Evolutionary conservation across 1,284 basidiomycete genomes (phyloP), one percentile per base, ranked within the genome.

Genomic region (Malassezia slooffiae): DNA sequence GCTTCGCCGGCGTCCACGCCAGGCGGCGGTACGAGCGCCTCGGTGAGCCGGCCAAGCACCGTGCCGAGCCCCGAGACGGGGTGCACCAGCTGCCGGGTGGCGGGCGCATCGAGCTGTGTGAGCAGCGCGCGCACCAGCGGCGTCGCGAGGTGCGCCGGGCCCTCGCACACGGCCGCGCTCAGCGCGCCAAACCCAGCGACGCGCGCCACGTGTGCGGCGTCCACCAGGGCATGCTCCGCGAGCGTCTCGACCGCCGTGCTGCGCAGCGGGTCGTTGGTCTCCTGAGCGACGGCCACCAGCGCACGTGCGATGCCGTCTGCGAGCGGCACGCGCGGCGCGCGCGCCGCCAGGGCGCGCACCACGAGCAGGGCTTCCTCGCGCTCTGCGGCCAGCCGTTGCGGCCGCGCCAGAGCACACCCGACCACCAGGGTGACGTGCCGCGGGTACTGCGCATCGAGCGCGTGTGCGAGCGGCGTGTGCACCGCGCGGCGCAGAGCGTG

Each of bases 281-380:
- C 85, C 66, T 97, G 90, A 0, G 89, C 87, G 4, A 91, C 79
- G n/a, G 88, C 83, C 36, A 95, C 81, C 9, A 97, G 72, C 2
- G 86, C 82, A 24, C 93, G 79, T 2, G 65, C 44, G 4, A 82
- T 47, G 8, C 57, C 54, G 2, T 50, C 30, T 2, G 43, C 45
- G n/a, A 63, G 24, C 4, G 58, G 47, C 11, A 54, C 48, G 24
- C 52, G 39, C 16, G 52, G 69, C 20, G 80, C 24, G 8, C 59
- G 46, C 58, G 83, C 80, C 16, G 90, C 77, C 30, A 90, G 78
- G 2, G 80, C 74, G n/a, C 91, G 82, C 35, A 96, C 78, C 16
- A 96, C 78, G 52, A 87, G 86, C 58, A 99, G 79, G n/a, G 80
- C 87, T 68, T 96, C 89, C 65, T 95, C 86, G 62, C 89, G 85